Base-by-base conservation (phyloP, 176 grass and related monocot genomes). In the Poa annua region DNA sequence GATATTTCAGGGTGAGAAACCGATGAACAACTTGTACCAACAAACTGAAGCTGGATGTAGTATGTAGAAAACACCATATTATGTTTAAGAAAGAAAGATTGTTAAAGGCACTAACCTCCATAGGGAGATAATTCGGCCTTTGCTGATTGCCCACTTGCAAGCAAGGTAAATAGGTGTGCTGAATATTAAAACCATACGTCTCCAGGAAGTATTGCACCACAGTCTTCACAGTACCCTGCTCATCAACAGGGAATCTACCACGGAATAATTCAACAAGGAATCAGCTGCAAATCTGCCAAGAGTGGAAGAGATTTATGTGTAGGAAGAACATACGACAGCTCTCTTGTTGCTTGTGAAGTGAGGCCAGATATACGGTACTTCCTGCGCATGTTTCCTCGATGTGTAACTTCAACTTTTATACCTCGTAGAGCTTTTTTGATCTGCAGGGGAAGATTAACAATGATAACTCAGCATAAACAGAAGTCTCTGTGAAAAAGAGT, bases 91-190 rank as follows among this genome's bases (percentile, higher is more conserved):
- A 47, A 66, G 10, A 8, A 20, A 68, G 11, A 39, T 55, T 11
- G 4, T 21, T 55, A 44, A 55, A 77, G 19, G 80, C 39, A 56
- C 76, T 59, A 81, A 96, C 93, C 84, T 97, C 94, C 94, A 97
- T 97, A 26, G 94, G 94, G 15, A 93, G 87, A 89, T 97, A 97
- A 86, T 97, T 97, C 21, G 94, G 94, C 68, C 94, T 93, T 81
- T 97, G 94, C 59, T 97, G 94, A 93, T 91, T 97, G 50, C 94
- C 94, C 74, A 97, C 94, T 91, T 97, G 94, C 85, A 97, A 89
- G 75, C 94, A 97, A 73, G 94, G 94, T 59, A 93, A 90, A 84
- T 87, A 90, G 42, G 94, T 97, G 80, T 97, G 94, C 29, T 94
- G 94, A 68, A 97, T 97, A 79, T 90, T 93, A 74, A 97, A 97